Base-by-base conservation (phyloP, 345 rosid species). In the Aquilaria yunnanensis region DNA sequence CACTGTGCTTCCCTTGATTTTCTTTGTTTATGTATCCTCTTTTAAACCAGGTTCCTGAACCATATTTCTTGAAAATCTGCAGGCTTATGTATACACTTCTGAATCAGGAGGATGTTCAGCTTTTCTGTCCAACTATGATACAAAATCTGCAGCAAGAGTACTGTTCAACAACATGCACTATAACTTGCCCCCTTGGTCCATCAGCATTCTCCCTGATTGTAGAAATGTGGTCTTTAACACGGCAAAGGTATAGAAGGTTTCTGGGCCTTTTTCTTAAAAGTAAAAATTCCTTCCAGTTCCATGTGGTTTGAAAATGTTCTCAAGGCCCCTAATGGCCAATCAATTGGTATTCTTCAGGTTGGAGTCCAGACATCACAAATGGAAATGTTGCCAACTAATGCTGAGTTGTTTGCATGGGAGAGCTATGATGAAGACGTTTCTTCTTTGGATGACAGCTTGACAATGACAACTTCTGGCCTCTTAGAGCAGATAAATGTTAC, bases 141-240 rank as follows among this genome's bases (percentile, higher is more conserved):
- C 96, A 31, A 82, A 91, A 68, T 89, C 96, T 9, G 73, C 96
- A 43, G 82, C 88, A 55, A 84, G 84, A 77, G 89, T 91, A 51
- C 31, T 89, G 81, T 91, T 95, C 81, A 95, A 91, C 67, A 91
- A 89, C 73, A 90, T 91, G 88, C 97, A 91, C 67, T 95, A 90
- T 51, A 95, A 91, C 79, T 78, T 95, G 66, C 99, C 98, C 62
- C 98, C 99, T 64, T 91, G 99, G 97, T 95, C 99, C 47, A 84
- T 95, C 77, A 95, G 98, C 68, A 82, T 95, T 68, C 96, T 95
- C 66, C 98, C 99, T 7, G 99, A 95, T 67, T 95, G 99, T 79
- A 78, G 96, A 68, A 95, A 95, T 67, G 96, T 83, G 2, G 96
- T 91, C 62, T 95, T 91, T 61, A 95, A 95, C 60, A 91, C 99